Percentiles rank a stretch among this genome's conserved stretches.
Evolutionary conservation across 2,329 filamentous ascomycete genomes (phyloP).

Genomic region (Tolypocladium inflatum): DNA sequence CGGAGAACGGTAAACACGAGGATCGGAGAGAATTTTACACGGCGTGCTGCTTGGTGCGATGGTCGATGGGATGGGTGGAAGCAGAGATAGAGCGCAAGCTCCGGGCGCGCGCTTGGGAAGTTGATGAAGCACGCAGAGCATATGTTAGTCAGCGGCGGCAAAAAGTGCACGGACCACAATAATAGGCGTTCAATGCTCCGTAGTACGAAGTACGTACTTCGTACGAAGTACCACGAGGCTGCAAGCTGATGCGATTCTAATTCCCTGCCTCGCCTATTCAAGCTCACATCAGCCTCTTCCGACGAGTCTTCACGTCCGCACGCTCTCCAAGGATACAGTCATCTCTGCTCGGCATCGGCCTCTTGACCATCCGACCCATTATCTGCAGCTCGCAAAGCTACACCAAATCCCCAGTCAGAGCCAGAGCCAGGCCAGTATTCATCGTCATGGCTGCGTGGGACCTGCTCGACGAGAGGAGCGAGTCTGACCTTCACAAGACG

Average conservation of each 20-base stretch:
- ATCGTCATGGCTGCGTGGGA: slow-evolving; percentile 42
- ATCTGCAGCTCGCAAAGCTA: neutral
- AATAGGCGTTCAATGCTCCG: neutral
- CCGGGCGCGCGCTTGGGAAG: neutral
- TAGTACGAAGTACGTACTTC: too few species aligned
- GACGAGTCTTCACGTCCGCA: neutral
- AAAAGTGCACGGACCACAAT: neutral
- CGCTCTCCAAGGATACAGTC: neutral
- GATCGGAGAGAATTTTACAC: neutral
- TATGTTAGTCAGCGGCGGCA: neutral
- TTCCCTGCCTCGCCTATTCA: neutral
- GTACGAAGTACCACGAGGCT: neutral
- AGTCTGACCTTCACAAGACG: slow-evolving; percentile 77
- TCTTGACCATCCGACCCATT: neutral
- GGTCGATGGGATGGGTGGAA: neutral
- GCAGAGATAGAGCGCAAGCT: too few species aligned
- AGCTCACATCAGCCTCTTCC: neutral
- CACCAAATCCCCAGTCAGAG: neutral
- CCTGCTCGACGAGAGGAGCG: slow-evolving; percentile 64
- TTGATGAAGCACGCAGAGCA: neutral
- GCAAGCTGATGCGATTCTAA: neutral
- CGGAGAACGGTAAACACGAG: neutral
- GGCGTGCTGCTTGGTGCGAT: neutral
- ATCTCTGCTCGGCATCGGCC: neutral
- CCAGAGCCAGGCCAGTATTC: neutral